Conservation (phyloP, 495 filamentous ascomycete genomes). For the Cladorrhinum samala region DNA sequence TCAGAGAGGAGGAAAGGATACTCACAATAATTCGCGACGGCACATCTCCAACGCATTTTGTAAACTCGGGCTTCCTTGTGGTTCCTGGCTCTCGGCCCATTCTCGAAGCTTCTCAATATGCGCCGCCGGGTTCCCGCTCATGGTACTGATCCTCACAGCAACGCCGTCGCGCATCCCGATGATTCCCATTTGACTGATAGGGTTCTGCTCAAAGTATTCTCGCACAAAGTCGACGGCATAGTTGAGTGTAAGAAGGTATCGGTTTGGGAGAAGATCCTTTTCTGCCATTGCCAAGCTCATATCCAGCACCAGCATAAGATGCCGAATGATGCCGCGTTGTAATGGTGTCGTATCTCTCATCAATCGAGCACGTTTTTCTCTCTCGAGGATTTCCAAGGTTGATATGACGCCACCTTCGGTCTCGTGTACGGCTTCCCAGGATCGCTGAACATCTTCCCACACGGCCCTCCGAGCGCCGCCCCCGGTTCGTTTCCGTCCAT, state of each 20-base stretch:
- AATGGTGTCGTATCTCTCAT: constrained; percentile 89
- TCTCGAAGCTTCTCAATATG: constrained; percentile 71
- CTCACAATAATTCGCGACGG: constrained; percentile 75
- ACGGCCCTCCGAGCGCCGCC: constrained; percentile 29
- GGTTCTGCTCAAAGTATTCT: constrained; percentile 98
- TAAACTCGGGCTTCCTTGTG: constrained; percentile 80
- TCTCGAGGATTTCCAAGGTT: constrained; percentile 34
- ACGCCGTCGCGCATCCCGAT: constrained; percentile 89
- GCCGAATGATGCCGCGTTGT: constrained; percentile 93
- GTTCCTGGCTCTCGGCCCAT: constrained; percentile 66
- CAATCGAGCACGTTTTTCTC: constrained; percentile 47
- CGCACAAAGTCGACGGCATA: constrained; percentile 83
- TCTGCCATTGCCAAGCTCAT: constrained; percentile 89
- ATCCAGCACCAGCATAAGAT: constrained; percentile 87
- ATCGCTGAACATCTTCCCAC: constrained; percentile 45
- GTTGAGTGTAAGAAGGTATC: constrained; percentile 73
- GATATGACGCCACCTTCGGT: constrained; percentile 37
- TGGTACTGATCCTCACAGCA: constrained; percentile 75
- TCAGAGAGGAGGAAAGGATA: constrained; percentile 8
- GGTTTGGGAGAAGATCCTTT: constrained; percentile 85
- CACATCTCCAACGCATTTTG: constrained; percentile 97
- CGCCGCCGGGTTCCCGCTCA: constrained; percentile 84
- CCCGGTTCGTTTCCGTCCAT: constrained; percentile 4
- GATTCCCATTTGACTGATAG: constrained; percentile 91
- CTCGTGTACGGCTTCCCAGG: constrained; percentile 42